These are phyloP conservation scores for Cercospora citrullina DNA, from an alignment of 2,329 filamentous ascomycete species.

Conservation along the genomic window DNA sequence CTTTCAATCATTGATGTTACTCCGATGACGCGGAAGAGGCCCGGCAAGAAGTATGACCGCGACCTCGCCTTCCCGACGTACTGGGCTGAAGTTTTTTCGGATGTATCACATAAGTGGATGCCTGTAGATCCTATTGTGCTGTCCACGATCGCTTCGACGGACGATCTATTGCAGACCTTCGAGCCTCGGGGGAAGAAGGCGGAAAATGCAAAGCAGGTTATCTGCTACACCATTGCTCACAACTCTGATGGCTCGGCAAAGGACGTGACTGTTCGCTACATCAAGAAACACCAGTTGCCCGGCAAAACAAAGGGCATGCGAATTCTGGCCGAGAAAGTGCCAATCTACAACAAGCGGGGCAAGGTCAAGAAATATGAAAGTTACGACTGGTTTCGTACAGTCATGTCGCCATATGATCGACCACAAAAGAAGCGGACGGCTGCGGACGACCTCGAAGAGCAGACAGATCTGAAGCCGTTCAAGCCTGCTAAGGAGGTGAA, in stretches of 20 bases:
- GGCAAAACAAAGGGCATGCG: conserved; percentile 87
- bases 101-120: conserved; percentile 74
- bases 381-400: conserved; percentile 84
- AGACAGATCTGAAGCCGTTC: conserved; percentile 71
- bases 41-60: conserved; percentile 62
- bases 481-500: conserved; percentile 61
- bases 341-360: conserved; percentile 73
- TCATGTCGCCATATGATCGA: conserved; percentile 71
- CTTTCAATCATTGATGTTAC: conserved; percentile 61
- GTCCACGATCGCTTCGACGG: conserved; percentile 68
- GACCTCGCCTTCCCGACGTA: conserved; percentile 85
- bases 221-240: conserved; percentile 84
- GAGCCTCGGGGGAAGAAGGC: conserved; percentile 82
- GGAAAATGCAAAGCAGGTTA: conserved; percentile 82
- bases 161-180: conserved; percentile 71
- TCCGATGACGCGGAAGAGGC: conserved; percentile 45
- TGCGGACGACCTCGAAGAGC: conserved; percentile 76
- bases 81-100: conserved; percentile 88
- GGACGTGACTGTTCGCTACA: conserved; percentile 88
- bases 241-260: conserved; percentile 85
- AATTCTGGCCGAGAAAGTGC: conserved; percentile 75
- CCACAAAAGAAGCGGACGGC: conserved; percentile 59
- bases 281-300: conserved; percentile 77
- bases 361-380: conserved; percentile 75
- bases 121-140: conserved; percentile 73